These are phyloP conservation scores for Rhizophagus prolifer DNA, from an alignment of 192 early-diverging fungal species.

Conservation along the genomic window DNA sequence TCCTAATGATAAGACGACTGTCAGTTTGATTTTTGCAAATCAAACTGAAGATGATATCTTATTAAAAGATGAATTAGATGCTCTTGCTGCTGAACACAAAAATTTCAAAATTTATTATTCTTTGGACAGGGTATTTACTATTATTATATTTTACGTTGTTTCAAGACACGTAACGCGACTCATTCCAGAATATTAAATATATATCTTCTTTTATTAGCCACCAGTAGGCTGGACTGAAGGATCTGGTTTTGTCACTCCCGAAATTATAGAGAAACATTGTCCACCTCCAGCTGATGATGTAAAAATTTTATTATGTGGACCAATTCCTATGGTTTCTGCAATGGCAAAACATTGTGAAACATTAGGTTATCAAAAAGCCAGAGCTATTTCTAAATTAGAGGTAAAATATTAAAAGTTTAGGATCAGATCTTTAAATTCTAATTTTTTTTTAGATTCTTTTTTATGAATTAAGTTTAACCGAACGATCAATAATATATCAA, in stretches of 20 bases:
- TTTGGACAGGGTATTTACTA: slow-evolving; percentile 60
- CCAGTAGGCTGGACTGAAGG: slow-evolving; percentile 80
- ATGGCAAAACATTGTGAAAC: slow-evolving; percentile 70
- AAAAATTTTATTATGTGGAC: slow-evolving; percentile 91
- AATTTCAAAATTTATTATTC: slow-evolving; percentile 81
- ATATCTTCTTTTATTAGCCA: slow-evolving; percentile 29
- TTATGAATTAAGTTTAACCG: background rate
- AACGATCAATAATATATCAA: background rate
- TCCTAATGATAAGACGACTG: slow-evolving; percentile 81
- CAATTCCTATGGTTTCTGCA: slow-evolving; percentile 84
- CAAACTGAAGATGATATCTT: slow-evolving; percentile 87
- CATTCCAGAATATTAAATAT: background rate
- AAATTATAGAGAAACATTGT: slow-evolving; percentile 72
- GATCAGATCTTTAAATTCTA: slow-evolving; percentile 93
- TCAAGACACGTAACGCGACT: background rate
- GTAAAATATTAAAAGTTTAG: slow-evolving; percentile 31
- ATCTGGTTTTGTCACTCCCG: slow-evolving; percentile 82
- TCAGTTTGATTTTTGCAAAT: slow-evolving; percentile 93
- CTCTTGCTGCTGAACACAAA: slow-evolving; percentile 66
- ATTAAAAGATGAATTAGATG: slow-evolving; percentile 79
- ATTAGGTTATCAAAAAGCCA: slow-evolving; percentile 77
- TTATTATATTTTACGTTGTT: background rate
- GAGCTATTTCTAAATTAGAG: slow-evolving; percentile 72
- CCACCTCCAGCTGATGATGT: slow-evolving; percentile 74
- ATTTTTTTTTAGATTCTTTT: slow-evolving; percentile 11